Percentiles rank a stretch among this genome's conserved stretches.
Conservation (phyloP, 2,329 filamentous ascomycete genomes). For the Lojkania enalia region DNA sequence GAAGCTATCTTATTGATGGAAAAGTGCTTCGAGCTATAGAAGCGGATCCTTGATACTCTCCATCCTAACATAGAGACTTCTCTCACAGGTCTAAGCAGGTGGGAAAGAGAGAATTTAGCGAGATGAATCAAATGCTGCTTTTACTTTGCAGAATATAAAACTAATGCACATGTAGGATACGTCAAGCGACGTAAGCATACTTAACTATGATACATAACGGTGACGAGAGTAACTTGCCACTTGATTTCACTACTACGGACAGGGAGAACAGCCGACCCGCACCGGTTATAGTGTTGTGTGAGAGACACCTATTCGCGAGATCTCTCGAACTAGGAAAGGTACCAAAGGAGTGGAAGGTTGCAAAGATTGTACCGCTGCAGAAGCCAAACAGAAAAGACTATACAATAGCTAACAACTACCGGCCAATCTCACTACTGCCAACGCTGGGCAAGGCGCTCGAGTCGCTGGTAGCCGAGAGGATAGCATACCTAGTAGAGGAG, state of each 20-base stretch:
- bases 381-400: too few species aligned
- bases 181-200: conserved; percentile 1
- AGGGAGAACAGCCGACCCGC: conserved; percentile 4
- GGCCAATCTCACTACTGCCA: too few species aligned
- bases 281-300: conserved; percentile 1
- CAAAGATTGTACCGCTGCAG: too few species aligned
- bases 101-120: neutral
- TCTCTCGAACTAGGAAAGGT: too few species aligned
- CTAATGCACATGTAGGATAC: conserved; percentile 2
- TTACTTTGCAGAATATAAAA: conserved; percentile 5
- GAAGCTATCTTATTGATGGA: neutral
- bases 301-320: too few species aligned
- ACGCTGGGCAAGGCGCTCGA: too few species aligned
- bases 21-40: neutral
- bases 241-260: conserved; percentile 2
- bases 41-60: neutral
- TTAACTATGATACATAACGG: neutral
- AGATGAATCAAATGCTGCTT: neutral
- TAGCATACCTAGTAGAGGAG: too few species aligned
- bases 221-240: neutral
- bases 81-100: neutral
- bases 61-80: neutral
- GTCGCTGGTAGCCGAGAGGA: too few species aligned
- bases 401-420: too few species aligned
- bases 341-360: too few species aligned